Evolutionary conservation across 1,139 yeast genomes (phyloP).

Genomic region (Suhomyces anneliseae): DNA sequence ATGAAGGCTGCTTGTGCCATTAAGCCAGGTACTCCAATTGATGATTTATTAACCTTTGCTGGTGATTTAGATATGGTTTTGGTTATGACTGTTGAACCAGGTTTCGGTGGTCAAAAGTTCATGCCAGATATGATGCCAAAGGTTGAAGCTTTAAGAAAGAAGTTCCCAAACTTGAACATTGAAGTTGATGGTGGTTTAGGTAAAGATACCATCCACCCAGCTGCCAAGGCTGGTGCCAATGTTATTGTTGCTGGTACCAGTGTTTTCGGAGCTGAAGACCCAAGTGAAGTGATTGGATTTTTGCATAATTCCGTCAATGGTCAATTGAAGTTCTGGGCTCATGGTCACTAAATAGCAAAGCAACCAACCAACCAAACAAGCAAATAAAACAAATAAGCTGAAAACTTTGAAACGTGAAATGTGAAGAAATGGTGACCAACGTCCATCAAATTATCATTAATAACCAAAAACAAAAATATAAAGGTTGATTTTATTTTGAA

Average conservation of each 20-base stretch:
- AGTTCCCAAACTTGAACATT: slow-evolving; percentile 77
- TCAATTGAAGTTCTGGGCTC: background rate
- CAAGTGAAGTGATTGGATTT: slow-evolving; percentile 65
- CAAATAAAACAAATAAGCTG: too few species aligned
- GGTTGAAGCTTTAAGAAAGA: slow-evolving; percentile 70
- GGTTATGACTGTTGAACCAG: slow-evolving; percentile 98
- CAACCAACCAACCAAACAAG: background rate
- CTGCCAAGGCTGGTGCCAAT: slow-evolving; percentile 95
- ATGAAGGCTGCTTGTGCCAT: slow-evolving; percentile 94
- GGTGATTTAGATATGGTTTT: slow-evolving; percentile 86
- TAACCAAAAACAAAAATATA: too few species aligned
- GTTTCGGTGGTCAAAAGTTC: slow-evolving; percentile 97
- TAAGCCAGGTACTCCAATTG: slow-evolving; percentile 92
- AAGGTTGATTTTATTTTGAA: too few species aligned
- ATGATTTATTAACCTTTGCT: slow-evolving; percentile 73
- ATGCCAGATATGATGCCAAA: slow-evolving; percentile 97
- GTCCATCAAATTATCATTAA: too few species aligned
- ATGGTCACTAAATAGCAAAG: background rate
- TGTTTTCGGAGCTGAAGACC: slow-evolving; percentile 81
- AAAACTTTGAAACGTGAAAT: too few species aligned
- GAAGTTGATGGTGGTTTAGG: slow-evolving; percentile 98
- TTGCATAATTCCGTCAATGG: slow-evolving; percentile 61
- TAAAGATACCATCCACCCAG: slow-evolving; percentile 74
- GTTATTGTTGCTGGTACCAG: slow-evolving; percentile 98
- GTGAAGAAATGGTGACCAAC: too few species aligned